phyloP scores from a whole-genome alignment of 768 basidiomycete species.

The Strobilomyces echinocephalus region DNA sequence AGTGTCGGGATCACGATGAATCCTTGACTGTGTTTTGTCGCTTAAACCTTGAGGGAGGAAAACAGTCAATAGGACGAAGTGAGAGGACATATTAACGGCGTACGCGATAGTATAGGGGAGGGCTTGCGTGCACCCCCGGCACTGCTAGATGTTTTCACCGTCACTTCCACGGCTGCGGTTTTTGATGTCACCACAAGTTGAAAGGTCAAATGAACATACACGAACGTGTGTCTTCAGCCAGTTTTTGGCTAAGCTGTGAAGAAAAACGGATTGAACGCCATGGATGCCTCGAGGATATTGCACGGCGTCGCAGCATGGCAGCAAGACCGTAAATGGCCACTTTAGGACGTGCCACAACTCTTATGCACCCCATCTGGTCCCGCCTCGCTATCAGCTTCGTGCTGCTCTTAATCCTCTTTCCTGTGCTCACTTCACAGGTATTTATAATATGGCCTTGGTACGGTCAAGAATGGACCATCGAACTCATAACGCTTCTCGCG shows the following conservation, averaged over 20 bases:
- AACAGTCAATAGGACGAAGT: not conserved
- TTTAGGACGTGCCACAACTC: constrained; percentile 6
- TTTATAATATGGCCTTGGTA: constrained; percentile 95
- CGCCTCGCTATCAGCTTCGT: constrained; percentile 65
- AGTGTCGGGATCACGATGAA: constrained; percentile 3
- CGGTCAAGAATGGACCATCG: constrained; percentile 64
- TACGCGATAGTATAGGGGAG: constrained; percentile 20
- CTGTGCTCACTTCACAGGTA: constrained; percentile 83
- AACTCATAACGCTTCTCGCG: constrained; percentile 68
- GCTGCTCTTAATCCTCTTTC: constrained; percentile 74
- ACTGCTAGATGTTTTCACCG: not conserved
- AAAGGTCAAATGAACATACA: not conserved
- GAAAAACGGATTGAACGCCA: constrained; percentile 8
- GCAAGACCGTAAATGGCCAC: not conserved
- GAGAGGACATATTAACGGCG: constrained; percentile 2
- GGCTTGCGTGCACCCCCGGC: not conserved
- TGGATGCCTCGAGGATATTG: constrained; percentile 1
- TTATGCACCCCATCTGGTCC: constrained; percentile 49
- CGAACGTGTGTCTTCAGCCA: not conserved
- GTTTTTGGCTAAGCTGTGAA: constrained; percentile 4
- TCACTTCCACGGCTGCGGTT: constrained; percentile 1
- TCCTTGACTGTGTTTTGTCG: constrained; percentile 1
- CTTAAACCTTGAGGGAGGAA: constrained; percentile 16
- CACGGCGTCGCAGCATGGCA: constrained; percentile 19
- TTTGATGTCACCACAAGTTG: constrained; percentile 2